phyloP scores from a whole-genome alignment of 2,329 filamentous ascomycete species.

The Plenodomus lindquistii region DNA sequence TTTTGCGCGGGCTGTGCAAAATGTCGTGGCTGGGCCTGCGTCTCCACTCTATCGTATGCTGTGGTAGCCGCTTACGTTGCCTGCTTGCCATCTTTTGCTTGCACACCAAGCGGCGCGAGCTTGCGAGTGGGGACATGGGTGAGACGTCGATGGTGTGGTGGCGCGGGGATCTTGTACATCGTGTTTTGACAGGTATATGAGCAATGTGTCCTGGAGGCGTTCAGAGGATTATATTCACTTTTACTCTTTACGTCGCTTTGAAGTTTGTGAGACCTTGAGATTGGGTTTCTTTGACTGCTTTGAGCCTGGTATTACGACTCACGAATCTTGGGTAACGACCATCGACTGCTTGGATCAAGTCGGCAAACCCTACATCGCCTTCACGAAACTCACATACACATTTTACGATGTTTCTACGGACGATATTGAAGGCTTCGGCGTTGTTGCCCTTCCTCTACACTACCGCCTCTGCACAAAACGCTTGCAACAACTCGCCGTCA shows the following conservation, averaged over 20 bases:
- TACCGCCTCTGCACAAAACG: conserved; percentile 43
- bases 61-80: conserved; percentile 3
- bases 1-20: conserved; percentile 24
- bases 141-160: background rate
- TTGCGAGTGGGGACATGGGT: conserved; percentile 4
- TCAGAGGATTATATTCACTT: conserved; percentile 6
- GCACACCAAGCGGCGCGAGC: conserved; percentile 1
- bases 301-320: background rate
- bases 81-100: background rate
- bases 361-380: background rate
- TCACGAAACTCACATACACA: background rate
- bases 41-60: conserved; percentile 6
- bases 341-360: conserved; percentile 2
- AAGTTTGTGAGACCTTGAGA: background rate
- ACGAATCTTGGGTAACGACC: conserved; percentile 9
- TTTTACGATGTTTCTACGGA: conserved; percentile 36
- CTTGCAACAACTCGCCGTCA: conserved; percentile 80
- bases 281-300: conserved; percentile 2
- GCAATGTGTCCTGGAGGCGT: conserved; percentile 1
- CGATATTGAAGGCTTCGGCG: conserved; percentile 28
- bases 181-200: conserved; percentile 10
- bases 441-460: conserved; percentile 35
- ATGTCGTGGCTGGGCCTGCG: conserved; percentile 1
- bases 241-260: conserved; percentile 3
- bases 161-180: background rate